Evolutionary conservation across 495 filamentous ascomycete species (phyloP), one percentile per base, ranked within the genome.

Genomic region (Arthonia radiata): DNA sequence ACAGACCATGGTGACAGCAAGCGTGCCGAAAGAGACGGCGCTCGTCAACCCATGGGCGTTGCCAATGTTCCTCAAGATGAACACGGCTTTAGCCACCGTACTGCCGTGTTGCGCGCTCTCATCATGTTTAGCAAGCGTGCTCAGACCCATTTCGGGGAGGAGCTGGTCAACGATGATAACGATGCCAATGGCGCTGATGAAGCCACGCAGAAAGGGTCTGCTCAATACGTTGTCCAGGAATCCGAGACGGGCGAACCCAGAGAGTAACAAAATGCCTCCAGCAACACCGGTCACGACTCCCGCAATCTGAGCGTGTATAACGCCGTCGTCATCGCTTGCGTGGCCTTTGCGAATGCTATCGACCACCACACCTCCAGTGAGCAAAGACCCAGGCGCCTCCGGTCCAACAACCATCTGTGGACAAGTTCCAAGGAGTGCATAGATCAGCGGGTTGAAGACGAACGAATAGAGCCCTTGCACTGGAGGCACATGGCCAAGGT

Each of bases 401-500:
- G 86, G 86, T 0, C 86, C 86, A 18, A 94, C 70, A n/a, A 93
- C 67, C 67, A 99, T 74, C 30, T 75, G 65, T 15, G 86, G 79
- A 38, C 77, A 83, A 31, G 74, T 89, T 16, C 86, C 86, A 1
- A 99, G 57, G 4, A 94, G 48, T 0, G 81, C 81, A 48, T 99
- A 99, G 16, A 79, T 54, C 16, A 94, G 42, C 5, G 86, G 89
- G 37, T 83, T 78, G 44, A 93, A 71, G 26, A 86, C 78, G 41
- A 93, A 99, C 15, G 70, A 67, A 43, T 94, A 94, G 13, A 99
- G 59, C n/a, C 86, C 86, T 41, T 90, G 80, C 48, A 94, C 79
- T 0, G 86, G 71, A 5, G 83, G 81, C 10, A 92, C 66, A 40
- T 94, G 83, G 4, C 71, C 86, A 21, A 99, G 67, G 45, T 94